Evolutionary conservation across 2,329 filamentous ascomycete species (phyloP).

Genomic region (Aphanoascus verrucosus): DNA sequence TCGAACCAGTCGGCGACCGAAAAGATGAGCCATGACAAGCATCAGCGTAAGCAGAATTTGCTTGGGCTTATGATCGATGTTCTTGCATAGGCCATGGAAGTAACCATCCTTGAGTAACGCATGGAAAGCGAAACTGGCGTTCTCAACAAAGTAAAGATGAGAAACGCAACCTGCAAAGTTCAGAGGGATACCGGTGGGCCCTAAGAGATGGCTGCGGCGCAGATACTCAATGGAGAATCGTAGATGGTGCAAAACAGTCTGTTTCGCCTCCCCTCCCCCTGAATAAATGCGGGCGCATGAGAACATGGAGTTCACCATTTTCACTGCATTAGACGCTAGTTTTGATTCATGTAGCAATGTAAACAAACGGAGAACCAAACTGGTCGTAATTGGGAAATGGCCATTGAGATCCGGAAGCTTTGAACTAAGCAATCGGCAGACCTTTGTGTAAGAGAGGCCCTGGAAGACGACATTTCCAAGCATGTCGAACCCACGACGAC

Average conservation of each 20-base stretch:
- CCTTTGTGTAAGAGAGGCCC: slow-evolving; percentile 49
- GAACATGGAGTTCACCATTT: slow-evolving; percentile 55
- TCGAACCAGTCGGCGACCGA: slow-evolving; percentile 44
- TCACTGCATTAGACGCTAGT: slow-evolving; percentile 50
- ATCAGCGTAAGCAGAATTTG: slow-evolving; percentile 50
- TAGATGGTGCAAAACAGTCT: slow-evolving; percentile 62
- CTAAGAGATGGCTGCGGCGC: slow-evolving; percentile 56
- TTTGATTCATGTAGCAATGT: slow-evolving; percentile 56
- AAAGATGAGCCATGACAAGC: slow-evolving; percentile 60
- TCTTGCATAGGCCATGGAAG: slow-evolving; percentile 53
- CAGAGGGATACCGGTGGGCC: slow-evolving; percentile 49
- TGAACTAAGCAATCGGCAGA: slow-evolving; percentile 60
- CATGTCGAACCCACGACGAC: slow-evolving; percentile 68
- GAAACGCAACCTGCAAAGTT: slow-evolving; percentile 62
- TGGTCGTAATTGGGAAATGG: slow-evolving; percentile 68
- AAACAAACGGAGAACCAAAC: slow-evolving; percentile 58
- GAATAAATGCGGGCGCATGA: slow-evolving; percentile 61
- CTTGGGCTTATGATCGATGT: slow-evolving; percentile 43
- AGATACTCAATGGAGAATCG: slow-evolving; percentile 75
- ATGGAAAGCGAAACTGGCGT: slow-evolving; percentile 66
- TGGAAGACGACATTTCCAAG: slow-evolving; percentile 75
- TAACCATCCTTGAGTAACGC: slow-evolving; percentile 61
- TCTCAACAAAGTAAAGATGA: slow-evolving; percentile 68
- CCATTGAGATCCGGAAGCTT: slow-evolving; percentile 62
- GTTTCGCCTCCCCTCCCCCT: slow-evolving; percentile 56